phyloP scores from a whole-genome alignment of 345 rosid species.

The Theobroma cacao region DNA sequence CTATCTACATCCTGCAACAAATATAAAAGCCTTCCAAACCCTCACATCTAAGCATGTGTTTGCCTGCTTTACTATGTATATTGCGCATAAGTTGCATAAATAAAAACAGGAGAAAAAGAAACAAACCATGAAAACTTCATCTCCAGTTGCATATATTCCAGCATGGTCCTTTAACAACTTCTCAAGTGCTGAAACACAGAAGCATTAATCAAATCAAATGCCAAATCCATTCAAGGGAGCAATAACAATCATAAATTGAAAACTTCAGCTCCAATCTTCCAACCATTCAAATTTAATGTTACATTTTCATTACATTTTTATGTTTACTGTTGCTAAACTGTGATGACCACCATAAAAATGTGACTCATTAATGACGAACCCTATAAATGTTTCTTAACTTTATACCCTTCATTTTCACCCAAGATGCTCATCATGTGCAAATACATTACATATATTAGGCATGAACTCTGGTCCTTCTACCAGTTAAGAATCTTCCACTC shows the following conservation, averaged over 20 bases:
- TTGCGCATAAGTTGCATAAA: neutral
- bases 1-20: neutral
- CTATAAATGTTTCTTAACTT: neutral
- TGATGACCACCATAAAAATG: neutral
- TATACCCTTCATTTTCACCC: neutral
- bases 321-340: neutral
- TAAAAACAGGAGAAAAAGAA: neutral
- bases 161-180: constrained; percentile 53
- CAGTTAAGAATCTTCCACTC: neutral
- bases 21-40: neutral
- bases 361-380: neutral
- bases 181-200: constrained; percentile 61
- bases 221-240: neutral
- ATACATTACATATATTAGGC: neutral
- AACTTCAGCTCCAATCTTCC: neutral
- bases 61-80: neutral
- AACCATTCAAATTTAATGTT: neutral
- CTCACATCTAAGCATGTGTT: neutral
- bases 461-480: neutral
- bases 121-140: constrained; percentile 65
- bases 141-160: constrained; percentile 77
- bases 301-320: neutral
- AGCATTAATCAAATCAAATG: neutral
- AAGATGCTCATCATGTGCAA: neutral
- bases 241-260: neutral